Conservation (phyloP, 2,329 filamentous ascomycete species). For the Talaromyces sp. region DNA sequence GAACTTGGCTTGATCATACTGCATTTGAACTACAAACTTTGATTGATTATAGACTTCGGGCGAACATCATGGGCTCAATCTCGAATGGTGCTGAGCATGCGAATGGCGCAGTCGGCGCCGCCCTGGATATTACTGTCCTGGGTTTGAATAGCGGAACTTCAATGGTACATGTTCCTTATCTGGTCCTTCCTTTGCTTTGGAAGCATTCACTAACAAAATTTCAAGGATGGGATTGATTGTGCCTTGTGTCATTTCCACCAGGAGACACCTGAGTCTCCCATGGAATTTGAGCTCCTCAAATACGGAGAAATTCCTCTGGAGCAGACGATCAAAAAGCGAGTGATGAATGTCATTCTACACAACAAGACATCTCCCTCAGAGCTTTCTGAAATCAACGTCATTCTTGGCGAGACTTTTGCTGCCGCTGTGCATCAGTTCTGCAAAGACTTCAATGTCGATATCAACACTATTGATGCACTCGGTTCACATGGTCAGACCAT, state of each 20-base stretch:
- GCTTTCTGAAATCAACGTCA: constrained; percentile 55
- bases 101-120: neutral
- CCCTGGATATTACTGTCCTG: constrained; percentile 52
- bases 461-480: constrained; percentile 51
- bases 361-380: constrained; percentile 53
- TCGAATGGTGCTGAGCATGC: neutral
- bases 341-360: constrained; percentile 56
- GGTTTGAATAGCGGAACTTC: constrained; percentile 54
- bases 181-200: neutral
- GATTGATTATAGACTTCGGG: neutral
- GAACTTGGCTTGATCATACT: neutral
- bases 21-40: neutral
- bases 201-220: neutral
- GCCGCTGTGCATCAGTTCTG: constrained; percentile 51
- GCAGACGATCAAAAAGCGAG: constrained; percentile 52
- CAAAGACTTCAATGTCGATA: constrained; percentile 41
- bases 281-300: constrained; percentile 55
- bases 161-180: constrained; percentile 35
- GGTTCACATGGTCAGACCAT: constrained; percentile 59
- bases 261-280: constrained; percentile 48
- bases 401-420: constrained; percentile 56
- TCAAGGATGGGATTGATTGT: constrained; percentile 54
- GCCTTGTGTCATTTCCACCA: constrained; percentile 57
- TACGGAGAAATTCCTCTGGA: constrained; percentile 57
- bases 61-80: neutral